Conservation (phyloP, 2,329 filamentous ascomycete genomes). For the Cytospora paraplurivora region DNA sequence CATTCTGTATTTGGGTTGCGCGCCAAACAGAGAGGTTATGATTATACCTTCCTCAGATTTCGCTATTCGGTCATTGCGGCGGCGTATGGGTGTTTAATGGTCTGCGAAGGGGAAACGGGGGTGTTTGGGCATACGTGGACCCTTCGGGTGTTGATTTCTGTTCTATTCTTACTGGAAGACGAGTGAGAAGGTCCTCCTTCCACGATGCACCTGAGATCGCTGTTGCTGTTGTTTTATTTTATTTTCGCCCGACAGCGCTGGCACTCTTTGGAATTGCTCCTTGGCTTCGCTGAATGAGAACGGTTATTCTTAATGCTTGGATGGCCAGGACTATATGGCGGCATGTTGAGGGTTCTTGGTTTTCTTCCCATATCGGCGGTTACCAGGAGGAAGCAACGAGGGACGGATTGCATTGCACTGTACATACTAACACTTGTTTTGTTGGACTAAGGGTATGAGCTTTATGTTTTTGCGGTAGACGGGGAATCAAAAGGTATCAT, state of each 20-base stretch:
- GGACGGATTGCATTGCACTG: constrained; percentile 26
- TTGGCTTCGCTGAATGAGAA: constrained; percentile 23
- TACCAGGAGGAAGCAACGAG: constrained; percentile 12
- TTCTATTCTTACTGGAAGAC: constrained; percentile 18
- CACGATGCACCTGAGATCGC: constrained; percentile 20
- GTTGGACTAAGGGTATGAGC: constrained; percentile 26
- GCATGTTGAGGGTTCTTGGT: constrained; percentile 23
- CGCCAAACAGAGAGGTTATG: constrained; percentile 19
- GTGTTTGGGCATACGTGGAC: constrained; percentile 24
- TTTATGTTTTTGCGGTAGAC: constrained; percentile 24
- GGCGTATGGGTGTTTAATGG: constrained; percentile 29
- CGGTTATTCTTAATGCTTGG: constrained; percentile 22
- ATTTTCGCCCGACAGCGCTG: constrained; percentile 11
- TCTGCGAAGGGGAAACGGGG: constrained; percentile 14
- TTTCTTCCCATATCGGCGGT: constrained; percentile 25
- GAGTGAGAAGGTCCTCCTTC: constrained; percentile 9
- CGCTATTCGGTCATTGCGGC: constrained; percentile 29
- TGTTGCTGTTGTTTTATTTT: constrained; percentile 22
- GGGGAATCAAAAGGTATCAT: constrained; percentile 28
- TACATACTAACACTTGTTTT: constrained; percentile 28
- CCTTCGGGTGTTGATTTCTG: constrained; percentile 14
- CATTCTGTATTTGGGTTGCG: constrained; percentile 24
- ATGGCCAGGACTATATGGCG: constrained; percentile 26
- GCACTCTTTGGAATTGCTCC: constrained; percentile 21
- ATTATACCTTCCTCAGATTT: constrained; percentile 27